Evolutionary conservation across 1,284 basidiomycete genomes (phyloP).

Genomic region (Ceratobasidium sp.): DNA sequence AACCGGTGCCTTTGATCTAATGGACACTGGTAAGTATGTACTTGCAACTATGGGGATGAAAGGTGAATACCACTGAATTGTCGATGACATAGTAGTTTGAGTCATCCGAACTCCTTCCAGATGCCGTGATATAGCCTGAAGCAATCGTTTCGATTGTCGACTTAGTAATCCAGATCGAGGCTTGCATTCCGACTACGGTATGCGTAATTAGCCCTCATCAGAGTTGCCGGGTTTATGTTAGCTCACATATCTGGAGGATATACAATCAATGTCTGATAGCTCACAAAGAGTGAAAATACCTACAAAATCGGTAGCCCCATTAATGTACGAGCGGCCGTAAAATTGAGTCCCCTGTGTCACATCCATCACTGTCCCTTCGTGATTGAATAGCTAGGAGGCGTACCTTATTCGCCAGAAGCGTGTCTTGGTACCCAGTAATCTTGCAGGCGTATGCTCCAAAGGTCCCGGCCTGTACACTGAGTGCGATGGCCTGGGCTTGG

Average conservation of each 20-base stretch:
- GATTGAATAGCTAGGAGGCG: no score
- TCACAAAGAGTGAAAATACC: not conserved
- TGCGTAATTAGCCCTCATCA: no score
- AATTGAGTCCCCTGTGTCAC: slow-evolving; percentile 41
- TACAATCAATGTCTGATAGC: slow-evolving; percentile 40
- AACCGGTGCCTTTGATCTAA: not conserved
- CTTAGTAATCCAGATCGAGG: slow-evolving; percentile 39
- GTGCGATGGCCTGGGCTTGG: slow-evolving; percentile 42
- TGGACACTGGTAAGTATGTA: not conserved
- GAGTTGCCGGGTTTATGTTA: no score
- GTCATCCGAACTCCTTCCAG: slow-evolving; percentile 36
- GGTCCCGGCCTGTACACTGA: slow-evolving; percentile 39
- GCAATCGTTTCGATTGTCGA: slow-evolving; percentile 34
- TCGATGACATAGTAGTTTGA: slow-evolving; percentile 42
- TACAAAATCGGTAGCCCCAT: slow-evolving; percentile 37
- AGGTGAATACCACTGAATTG: slow-evolving; percentile 27
- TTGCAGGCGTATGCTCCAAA: slow-evolving; percentile 42
- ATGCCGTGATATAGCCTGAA: slow-evolving; percentile 39
- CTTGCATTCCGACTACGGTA: slow-evolving; percentile 31
- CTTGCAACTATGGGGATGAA: slow-evolving; percentile 19
- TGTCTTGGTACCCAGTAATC: slow-evolving; percentile 42
- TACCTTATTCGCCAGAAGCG: slow-evolving; percentile 40
- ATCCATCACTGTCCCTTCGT: no score
- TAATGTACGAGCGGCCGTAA: slow-evolving; percentile 40
- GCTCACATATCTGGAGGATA: no score